These are phyloP conservation scores for Yarrowia deformans DNA, from an alignment of 805 yeast species.

Conservation along the genomic window DNA sequence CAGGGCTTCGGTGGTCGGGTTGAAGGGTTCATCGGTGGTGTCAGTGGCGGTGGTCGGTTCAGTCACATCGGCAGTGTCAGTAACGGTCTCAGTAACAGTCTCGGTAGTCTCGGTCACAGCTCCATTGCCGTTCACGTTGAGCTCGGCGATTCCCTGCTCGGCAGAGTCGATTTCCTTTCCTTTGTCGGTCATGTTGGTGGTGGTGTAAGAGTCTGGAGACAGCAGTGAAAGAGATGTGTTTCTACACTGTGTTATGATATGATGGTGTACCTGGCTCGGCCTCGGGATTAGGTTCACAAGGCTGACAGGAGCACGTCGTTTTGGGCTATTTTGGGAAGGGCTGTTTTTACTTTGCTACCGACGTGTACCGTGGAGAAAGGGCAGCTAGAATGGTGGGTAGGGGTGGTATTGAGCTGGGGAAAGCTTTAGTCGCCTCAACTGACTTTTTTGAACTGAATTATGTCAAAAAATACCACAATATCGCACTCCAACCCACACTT, in stretches of 20 bases:
- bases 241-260: too few relatives aligned
- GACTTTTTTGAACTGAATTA: neutral
- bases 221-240: too few relatives aligned
- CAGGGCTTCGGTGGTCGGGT: constrained; percentile 8
- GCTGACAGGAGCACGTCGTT: neutral
- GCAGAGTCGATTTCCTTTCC: constrained; percentile 12
- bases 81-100: neutral
- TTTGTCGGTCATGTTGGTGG: constrained; percentile 20
- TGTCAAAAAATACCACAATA: neutral
- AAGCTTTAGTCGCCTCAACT: too few relatives aligned
- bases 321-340: constrained; percentile 32
- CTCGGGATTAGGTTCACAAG: neutral
- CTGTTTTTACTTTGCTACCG: constrained; percentile 23
- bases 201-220: too few relatives aligned
- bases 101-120: neutral
- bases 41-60: too few relatives aligned
- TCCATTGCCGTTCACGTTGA: constrained; percentile 9
- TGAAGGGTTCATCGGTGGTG: neutral
- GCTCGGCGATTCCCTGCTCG: constrained; percentile 2
- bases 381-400: neutral
- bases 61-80: neutral
- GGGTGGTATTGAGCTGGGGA: neutral
- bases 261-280: neutral
- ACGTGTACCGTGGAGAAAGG: neutral
- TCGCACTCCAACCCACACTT: neutral